These are phyloP conservation scores for Aphanomyces stellatus DNA, from an alignment of 352 stramenopile genomes.

Conservation along the genomic window DNA sequence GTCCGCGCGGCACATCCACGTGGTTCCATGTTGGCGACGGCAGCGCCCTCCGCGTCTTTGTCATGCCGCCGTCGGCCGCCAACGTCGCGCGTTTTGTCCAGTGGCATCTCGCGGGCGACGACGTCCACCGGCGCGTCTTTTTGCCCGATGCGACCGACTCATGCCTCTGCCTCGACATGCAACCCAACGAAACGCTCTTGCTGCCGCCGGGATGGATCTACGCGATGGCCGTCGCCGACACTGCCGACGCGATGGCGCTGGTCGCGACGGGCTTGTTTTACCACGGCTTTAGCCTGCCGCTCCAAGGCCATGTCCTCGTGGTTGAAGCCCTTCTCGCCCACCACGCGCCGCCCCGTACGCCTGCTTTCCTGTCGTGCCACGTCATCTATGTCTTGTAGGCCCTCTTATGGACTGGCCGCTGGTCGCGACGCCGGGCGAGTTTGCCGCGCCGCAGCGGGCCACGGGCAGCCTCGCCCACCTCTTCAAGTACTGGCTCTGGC, in stretches of 20 bases:
- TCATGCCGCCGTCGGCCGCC: slow-evolving; percentile 47
- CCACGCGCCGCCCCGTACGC: background rate
- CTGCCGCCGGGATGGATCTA: slow-evolving; percentile 64
- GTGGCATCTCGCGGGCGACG: slow-evolving; percentile 32
- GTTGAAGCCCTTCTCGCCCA: background rate
- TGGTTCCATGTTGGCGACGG: slow-evolving; percentile 58
- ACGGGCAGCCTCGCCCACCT: background rate
- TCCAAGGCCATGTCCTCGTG: slow-evolving; percentile 2
- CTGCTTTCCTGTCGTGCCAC: background rate
- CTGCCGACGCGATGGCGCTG: background rate
- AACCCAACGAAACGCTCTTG: slow-evolving; percentile 36
- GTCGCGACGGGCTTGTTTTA: slow-evolving; percentile 11
- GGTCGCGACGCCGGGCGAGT: slow-evolving; percentile 7
- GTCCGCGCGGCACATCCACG: slow-evolving; percentile 36
- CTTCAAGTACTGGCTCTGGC: slow-evolving; percentile 32
- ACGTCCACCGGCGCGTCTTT: slow-evolving; percentile 36
- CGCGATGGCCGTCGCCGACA: slow-evolving; percentile 34
- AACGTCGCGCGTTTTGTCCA: slow-evolving; percentile 43
- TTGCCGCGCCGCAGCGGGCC: background rate
- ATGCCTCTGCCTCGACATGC: slow-evolving; percentile 58
- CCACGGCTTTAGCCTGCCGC: slow-evolving; percentile 1
- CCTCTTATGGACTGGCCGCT: slow-evolving; percentile 3
- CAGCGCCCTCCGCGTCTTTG: slow-evolving; percentile 43
- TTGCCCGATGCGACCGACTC: slow-evolving; percentile 53
- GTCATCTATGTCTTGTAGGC: background rate